phyloP scores from a whole-genome alignment of 352 stramenopile species.

The Phytophthora macrochlamydospora region DNA sequence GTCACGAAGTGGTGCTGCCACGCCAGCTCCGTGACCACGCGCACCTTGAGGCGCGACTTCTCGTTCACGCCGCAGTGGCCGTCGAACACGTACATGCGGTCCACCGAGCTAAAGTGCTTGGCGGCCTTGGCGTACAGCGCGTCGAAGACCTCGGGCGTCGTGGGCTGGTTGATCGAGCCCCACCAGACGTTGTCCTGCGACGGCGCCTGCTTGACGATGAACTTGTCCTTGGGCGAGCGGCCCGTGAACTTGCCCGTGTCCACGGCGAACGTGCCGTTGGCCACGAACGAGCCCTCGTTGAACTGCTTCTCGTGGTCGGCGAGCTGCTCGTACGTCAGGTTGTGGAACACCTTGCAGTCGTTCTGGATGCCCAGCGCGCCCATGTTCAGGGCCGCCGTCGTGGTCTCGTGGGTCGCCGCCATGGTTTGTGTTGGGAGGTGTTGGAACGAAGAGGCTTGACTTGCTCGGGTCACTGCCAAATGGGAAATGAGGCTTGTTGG shows the following conservation, averaged over 20 bases:
- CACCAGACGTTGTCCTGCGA: slow-evolving; percentile 97
- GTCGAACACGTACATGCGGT: slow-evolving; percentile 97
- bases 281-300: slow-evolving; percentile 91
- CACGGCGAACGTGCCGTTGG: slow-evolving; percentile 95
- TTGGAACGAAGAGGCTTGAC: not conserved
- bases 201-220: slow-evolving; percentile 94
- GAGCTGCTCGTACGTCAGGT: slow-evolving; percentile 96
- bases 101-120: slow-evolving; percentile 91
- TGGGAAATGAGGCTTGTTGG: not conserved
- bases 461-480: slow-evolving; percentile 8
- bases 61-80: slow-evolving; percentile 95
- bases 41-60: slow-evolving; percentile 93
- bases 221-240: slow-evolving; percentile 98
- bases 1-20: slow-evolving; percentile 98
- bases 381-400: slow-evolving; percentile 63
- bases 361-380: slow-evolving; percentile 91
- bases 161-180: slow-evolving; percentile 96
- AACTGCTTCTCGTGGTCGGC: slow-evolving; percentile 95
- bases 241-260: slow-evolving; percentile 99
- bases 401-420: slow-evolving; percentile 68
- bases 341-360: slow-evolving; percentile 93
- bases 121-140: slow-evolving; percentile 94
- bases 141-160: slow-evolving; percentile 94
- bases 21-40: slow-evolving; percentile 97
- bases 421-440: not conserved